A percentile compares a stretch with the other conserved stretches of the same genome.
These are phyloP conservation scores for Paecilomyces sp. DNA, from an alignment of 2,329 filamentous ascomycete species.

Conservation along the genomic window DNA sequence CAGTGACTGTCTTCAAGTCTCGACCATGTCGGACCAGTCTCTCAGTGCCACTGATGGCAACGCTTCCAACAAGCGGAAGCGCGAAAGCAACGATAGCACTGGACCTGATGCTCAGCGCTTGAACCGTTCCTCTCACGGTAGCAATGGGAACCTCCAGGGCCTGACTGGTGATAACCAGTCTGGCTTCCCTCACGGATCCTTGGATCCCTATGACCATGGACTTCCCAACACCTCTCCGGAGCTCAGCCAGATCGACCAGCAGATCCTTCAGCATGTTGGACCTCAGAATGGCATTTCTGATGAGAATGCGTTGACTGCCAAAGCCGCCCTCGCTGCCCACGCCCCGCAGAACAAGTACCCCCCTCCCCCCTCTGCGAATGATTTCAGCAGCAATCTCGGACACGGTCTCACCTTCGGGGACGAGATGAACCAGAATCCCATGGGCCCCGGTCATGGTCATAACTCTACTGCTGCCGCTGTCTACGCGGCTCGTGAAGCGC, in stretches of 20 bases:
- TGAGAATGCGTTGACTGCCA: slow-evolving; percentile 40
- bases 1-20: background rate
- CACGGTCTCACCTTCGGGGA: slow-evolving; percentile 31
- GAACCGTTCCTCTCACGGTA: slow-evolving; percentile 33
- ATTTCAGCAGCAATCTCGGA: slow-evolving; percentile 30
- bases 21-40: slow-evolving; percentile 31
- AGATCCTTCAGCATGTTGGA: slow-evolving; percentile 42
- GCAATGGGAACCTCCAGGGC: slow-evolving; percentile 30
- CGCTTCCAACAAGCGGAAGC: slow-evolving; percentile 32
- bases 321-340: slow-evolving; percentile 40
- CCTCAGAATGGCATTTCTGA: slow-evolving; percentile 48
- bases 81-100: slow-evolving; percentile 30
- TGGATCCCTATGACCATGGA: slow-evolving; percentile 32
- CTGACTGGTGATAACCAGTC: slow-evolving; percentile 18
- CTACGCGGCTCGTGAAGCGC: slow-evolving; percentile 46
- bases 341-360: slow-evolving; percentile 38
- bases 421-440: slow-evolving; percentile 32
- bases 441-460: slow-evolving; percentile 29
- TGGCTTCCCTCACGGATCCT: slow-evolving; percentile 26
- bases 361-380: slow-evolving; percentile 36
- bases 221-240: slow-evolving; percentile 28
- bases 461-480: slow-evolving; percentile 55
- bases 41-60: slow-evolving; percentile 27
- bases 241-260: slow-evolving; percentile 37
- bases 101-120: slow-evolving; percentile 34